A percentile compares a stretch with the other conserved stretches of the same genome.
These are phyloP conservation scores for Porcisia deanei DNA, from an alignment of 208 protist genomes.

Conservation along the genomic window DNA sequence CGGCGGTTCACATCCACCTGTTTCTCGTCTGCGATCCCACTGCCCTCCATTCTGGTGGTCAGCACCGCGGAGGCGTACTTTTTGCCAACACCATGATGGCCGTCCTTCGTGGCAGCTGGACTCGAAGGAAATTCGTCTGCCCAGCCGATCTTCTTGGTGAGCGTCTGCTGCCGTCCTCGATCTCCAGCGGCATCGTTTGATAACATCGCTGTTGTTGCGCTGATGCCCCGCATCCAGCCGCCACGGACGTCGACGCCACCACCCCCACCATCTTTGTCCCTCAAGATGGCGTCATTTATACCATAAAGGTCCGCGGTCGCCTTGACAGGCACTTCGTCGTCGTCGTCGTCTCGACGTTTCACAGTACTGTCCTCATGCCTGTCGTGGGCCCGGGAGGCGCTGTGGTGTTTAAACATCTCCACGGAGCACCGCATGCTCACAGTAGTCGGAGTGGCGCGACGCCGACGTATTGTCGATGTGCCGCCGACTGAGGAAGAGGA, in stretches of 20 bases:
- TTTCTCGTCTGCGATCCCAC: background rate
- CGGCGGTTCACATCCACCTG: background rate
- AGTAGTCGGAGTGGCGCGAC: background rate
- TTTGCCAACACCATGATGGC: background rate
- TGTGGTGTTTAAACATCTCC: background rate
- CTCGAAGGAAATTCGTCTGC: background rate
- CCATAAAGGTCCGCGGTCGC: background rate
- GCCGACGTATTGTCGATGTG: background rate
- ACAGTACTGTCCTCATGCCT: background rate
- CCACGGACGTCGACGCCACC: background rate
- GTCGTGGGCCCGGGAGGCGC: background rate
- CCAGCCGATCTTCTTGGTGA: conserved; percentile 12
- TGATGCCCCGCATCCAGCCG: background rate
- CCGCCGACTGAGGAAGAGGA: background rate
- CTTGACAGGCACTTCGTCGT: background rate
- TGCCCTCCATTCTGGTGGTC: background rate
- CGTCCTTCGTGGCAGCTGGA: background rate
- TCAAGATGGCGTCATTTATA: background rate
- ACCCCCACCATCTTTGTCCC: background rate
- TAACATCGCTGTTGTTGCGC: background rate
- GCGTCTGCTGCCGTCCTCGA: background rate
- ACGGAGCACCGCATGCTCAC: background rate
- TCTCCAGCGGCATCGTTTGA: background rate
- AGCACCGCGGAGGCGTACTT: background rate
- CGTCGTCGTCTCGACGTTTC: background rate